Base-by-base conservation (phyloP, 495 filamentous ascomycete species). In the Talaromyces stipitatus region DNA sequence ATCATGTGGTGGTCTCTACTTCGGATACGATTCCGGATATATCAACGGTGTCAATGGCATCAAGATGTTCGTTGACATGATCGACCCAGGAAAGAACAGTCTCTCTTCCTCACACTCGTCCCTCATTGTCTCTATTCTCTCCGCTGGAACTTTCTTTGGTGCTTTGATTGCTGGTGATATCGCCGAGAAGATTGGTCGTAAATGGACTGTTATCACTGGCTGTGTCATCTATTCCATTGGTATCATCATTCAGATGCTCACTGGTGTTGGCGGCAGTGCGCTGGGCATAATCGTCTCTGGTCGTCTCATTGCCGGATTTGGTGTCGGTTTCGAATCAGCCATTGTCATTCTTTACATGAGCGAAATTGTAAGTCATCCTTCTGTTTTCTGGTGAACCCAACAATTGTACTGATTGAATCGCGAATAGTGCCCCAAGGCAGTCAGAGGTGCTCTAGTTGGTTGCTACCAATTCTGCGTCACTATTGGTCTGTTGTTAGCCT, bases 331-430 rank as follows among this genome's bases (percentile, higher is more conserved):
- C 58, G 85, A 87, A 54, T 88, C 84, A 1, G 85, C 87, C 58
- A 82, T 88, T 64, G 81, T 88, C 69, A 86, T 89, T 66, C 75
- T 88, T 36, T 89, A 87, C 73, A 86, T 87, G 84, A 83, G 82
- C 24, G 85, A 87, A 70, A 74, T 76, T 59, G 66, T 67, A 12
- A 55, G 54, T 55, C 16, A 12, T 12, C 23, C 26, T 24, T 9
- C 4, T 30, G 5, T 33, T 27, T 9, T 20, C 3, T 28, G 0
- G 0, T 14, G 28, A 2, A 5, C 12, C 10, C 27, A 24, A 45
- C 11, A 51, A 3, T 23, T 18, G 22, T 36, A 33, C 12, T 41
- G 3, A 4, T 20, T 6, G 1, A 4, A 6, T 52, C n/a, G n/a
- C n/a, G 58, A 75, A 41, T 38, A 55, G 54, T 55, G 54, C 78